Base-by-base conservation (phyloP, 2,329 filamentous ascomycete genomes). In the Didymella lethalis region DNA sequence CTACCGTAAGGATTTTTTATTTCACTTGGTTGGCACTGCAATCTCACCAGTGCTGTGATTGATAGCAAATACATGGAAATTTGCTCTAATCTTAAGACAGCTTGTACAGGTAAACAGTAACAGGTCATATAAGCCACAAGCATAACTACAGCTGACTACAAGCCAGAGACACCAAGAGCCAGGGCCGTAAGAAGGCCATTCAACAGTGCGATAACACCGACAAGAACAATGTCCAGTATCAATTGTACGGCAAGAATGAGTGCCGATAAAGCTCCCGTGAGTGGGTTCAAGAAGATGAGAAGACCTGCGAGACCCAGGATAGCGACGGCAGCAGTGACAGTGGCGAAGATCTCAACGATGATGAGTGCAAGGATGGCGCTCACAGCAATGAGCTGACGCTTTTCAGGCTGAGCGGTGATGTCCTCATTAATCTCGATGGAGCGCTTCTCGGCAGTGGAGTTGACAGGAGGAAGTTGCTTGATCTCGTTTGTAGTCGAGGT, bases 301-400 rank as follows among this genome's bases (percentile, higher is more conserved):
- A 67, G 23, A 4, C 57, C 63, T 11, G 61, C 64, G 10, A 64
- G 52, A 11, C 62, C 64, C 16, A 68, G 23, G n/a, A 67, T 61
- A 11, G 60, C 60, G 31, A 66, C 48, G 1, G 66, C 64, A 20
- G 48, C 64, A 23, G 57, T 51, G 36, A 68, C 20, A 1, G 64
- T 69, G 8, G 66, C 66, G 14, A 69, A 64, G 10, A 67, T 62
- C 48, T 69, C 66, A 1, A 67, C 52, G 12, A 67, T 64, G 44
- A 66, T 67, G 18, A 66, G 58, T 7, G 57, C 48, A 7, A 67
- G 63, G 3, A 66, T 49, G 1, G 58, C 61, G 16, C 49, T 48
- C 2, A 58, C 62, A 11, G 62, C 57, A 2, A 66, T 52, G 20
- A 61, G 44, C 18, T 64, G 62, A 5, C 62, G 64, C 51, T 63